Conservation (phyloP, 352 stramenopile species). For the Phytophthora niederhauseri region DNA sequence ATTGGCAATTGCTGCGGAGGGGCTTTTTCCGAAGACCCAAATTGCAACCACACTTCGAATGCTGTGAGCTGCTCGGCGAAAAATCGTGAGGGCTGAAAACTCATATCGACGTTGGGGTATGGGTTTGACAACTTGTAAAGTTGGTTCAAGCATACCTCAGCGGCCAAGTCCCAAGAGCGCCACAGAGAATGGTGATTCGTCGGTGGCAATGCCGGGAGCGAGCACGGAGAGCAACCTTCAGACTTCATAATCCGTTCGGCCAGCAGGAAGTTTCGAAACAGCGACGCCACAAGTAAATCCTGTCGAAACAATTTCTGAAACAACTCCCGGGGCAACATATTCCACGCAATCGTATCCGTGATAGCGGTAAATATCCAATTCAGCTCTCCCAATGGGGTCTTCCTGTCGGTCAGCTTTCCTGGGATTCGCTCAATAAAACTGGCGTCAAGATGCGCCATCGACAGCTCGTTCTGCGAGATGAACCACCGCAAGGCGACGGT, state of each 20-base stretch:
- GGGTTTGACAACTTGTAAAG: slow-evolving; percentile 89
- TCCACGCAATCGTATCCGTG: slow-evolving; percentile 99
- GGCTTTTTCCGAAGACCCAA: slow-evolving; percentile 87
- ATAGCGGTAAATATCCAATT: slow-evolving; percentile 99
- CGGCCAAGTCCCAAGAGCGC: slow-evolving; percentile 98
- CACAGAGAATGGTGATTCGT: slow-evolving; percentile 98
- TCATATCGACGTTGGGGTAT: slow-evolving; percentile 67
- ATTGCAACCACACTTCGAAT: slow-evolving; percentile 99
- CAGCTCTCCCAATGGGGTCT: slow-evolving; percentile 96
- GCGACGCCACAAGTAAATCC: slow-evolving; percentile 97
- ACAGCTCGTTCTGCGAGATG: slow-evolving; percentile 93
- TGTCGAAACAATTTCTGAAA: slow-evolving; percentile 99
- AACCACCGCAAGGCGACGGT: slow-evolving; percentile 99
- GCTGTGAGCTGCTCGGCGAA: slow-evolving; percentile 98
- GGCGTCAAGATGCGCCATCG: slow-evolving; percentile 86
- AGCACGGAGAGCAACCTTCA: slow-evolving; percentile 85
- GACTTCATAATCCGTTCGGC: slow-evolving; percentile 97
- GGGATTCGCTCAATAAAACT: slow-evolving; percentile 90
- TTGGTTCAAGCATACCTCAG: slow-evolving; percentile 97
- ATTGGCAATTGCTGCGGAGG: slow-evolving; percentile 98
- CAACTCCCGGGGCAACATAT: slow-evolving; percentile 95
- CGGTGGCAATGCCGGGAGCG: slow-evolving; percentile 94
- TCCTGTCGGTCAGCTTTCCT: slow-evolving; percentile 94
- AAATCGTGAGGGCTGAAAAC: slow-evolving; percentile 93
- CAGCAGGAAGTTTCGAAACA: slow-evolving; percentile 99